Evolutionary conservation across 2,329 filamentous ascomycete genomes (phyloP).

Genomic region (Aspergillus pseudoviridinutans): DNA sequence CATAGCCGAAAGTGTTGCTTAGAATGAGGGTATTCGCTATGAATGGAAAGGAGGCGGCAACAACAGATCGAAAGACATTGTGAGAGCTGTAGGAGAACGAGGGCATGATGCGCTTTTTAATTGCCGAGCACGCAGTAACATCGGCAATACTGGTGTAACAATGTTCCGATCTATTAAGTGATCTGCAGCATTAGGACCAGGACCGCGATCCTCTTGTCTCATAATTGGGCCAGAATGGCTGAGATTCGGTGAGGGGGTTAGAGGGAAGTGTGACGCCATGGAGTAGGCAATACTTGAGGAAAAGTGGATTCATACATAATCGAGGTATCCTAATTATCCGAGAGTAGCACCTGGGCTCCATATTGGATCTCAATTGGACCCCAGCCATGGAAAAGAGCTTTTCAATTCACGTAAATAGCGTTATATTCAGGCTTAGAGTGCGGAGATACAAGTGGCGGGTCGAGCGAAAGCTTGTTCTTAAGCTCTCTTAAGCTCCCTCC

Average conservation of each 20-base stretch:
- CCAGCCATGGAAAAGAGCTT: not conserved
- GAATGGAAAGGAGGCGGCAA: not conserved
- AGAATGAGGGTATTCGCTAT: not conserved
- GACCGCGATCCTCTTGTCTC: not conserved
- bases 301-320: not conserved
- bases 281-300: not conserved
- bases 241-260: not conserved
- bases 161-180: constrained; percentile 9
- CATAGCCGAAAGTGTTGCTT: constrained; percentile 6
- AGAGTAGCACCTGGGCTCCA: not conserved
- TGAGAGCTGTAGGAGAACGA: not conserved
- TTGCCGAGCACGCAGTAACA: not conserved
- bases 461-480: not conserved
- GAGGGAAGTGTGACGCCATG: not conserved
- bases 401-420: too few relatives aligned
- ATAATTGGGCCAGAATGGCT: not conserved
- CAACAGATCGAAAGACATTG: not conserved
- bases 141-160: constrained; percentile 7
- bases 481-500: not conserved
- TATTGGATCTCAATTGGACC: not conserved
- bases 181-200: constrained; percentile 14
- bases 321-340: not conserved
- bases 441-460: not conserved
- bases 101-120: constrained; percentile 4
- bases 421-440: not conserved